A percentile compares a stretch with the other conserved stretches of the same genome.
Evolutionary conservation across 2,329 filamentous ascomycete genomes (phyloP).

Genomic region (Monosporascus sp.): DNA sequence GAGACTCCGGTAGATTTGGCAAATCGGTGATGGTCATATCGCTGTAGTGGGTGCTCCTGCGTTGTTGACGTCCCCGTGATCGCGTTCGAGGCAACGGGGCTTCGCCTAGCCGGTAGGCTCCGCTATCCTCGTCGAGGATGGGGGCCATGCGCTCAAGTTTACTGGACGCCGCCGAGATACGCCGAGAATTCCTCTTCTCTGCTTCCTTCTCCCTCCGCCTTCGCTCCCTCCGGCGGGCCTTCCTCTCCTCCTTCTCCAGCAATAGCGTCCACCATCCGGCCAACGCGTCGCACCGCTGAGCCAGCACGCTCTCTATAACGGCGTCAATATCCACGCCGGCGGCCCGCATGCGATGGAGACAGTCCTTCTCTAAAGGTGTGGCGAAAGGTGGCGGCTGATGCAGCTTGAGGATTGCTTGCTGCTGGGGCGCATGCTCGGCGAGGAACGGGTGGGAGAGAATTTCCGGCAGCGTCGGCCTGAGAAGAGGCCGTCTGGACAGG

Average conservation of each 20-base stretch:
- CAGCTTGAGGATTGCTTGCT: slow-evolving; percentile 83
- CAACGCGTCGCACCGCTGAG: slow-evolving; percentile 82
- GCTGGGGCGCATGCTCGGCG: slow-evolving; percentile 77
- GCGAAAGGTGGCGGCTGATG: slow-evolving; percentile 78
- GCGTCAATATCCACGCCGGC: slow-evolving; percentile 92
- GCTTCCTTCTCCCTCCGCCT: slow-evolving; percentile 82
- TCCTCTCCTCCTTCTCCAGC: slow-evolving; percentile 90
- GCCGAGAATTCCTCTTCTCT: slow-evolving; percentile 72
- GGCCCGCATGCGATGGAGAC: slow-evolving; percentile 84
- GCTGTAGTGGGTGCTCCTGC: slow-evolving; percentile 62
- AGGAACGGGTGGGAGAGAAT: slow-evolving; percentile 87
- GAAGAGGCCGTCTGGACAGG: slow-evolving; percentile 84
- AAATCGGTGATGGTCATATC: slow-evolving; percentile 69
- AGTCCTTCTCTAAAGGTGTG: slow-evolving; percentile 83
- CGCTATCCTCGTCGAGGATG: slow-evolving; percentile 68
- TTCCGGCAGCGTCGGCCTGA: slow-evolving; percentile 77
- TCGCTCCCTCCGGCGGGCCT: slow-evolving; percentile 71
- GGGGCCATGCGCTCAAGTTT: slow-evolving; percentile 77
- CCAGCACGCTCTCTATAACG: slow-evolving; percentile 88
- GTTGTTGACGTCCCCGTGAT: slow-evolving; percentile 61
- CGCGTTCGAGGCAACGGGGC: slow-evolving; percentile 59
- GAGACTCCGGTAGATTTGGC: slow-evolving; percentile 66
- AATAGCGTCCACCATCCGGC: slow-evolving; percentile 95
- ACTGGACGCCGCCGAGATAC: slow-evolving; percentile 85
- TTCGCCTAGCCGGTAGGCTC: slow-evolving; percentile 39